phyloP scores from a whole-genome alignment of 768 basidiomycete species.

The Mycena amicta region DNA sequence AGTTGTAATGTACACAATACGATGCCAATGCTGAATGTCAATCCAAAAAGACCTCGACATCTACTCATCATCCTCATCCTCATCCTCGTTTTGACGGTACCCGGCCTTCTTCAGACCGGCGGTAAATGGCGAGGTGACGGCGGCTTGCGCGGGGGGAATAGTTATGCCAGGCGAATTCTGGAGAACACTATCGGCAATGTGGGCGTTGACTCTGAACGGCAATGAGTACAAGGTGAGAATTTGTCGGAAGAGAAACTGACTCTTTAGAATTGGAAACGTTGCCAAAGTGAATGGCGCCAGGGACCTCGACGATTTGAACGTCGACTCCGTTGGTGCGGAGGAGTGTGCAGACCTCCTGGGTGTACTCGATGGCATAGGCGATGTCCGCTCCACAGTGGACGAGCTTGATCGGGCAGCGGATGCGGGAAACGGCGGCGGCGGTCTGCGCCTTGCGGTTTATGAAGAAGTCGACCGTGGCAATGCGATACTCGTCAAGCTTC shows the following conservation, averaged over 20 bases:
- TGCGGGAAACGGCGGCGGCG: slow-evolving; percentile 18
- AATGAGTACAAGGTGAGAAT: not conserved
- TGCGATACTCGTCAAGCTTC: slow-evolving; percentile 5
- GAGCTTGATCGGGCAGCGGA: slow-evolving; percentile 26
- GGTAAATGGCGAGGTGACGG: slow-evolving; percentile 18
- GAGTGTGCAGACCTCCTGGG: slow-evolving; percentile 18
- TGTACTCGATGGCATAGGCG: slow-evolving; percentile 21
- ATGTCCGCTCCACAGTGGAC: slow-evolving; percentile 30
- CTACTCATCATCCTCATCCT: slow-evolving; percentile 11
- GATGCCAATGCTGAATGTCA: slow-evolving; percentile 5
- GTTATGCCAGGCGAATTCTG: slow-evolving; percentile 9
- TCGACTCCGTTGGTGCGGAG: slow-evolving; percentile 26
- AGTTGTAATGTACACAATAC: not conserved
- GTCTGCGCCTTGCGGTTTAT: slow-evolving; percentile 16
- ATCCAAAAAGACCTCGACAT: no score
- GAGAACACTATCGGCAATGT: slow-evolving; percentile 13
- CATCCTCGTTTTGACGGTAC: slow-evolving; percentile 10
- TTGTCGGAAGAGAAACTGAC: not conserved
- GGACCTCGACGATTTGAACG: slow-evolving; percentile 15
- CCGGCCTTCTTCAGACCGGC: slow-evolving; percentile 18
- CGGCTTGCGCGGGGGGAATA: slow-evolving; percentile 12
- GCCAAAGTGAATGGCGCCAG: slow-evolving; percentile 25
- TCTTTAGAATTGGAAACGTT: slow-evolving; percentile 19
- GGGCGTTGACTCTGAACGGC: slow-evolving; percentile 7
- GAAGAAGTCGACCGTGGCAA: slow-evolving; percentile 23